Evolutionary conservation across 1,284 basidiomycete species (phyloP).

Genomic region (Rhodotorula sp.): DNA sequence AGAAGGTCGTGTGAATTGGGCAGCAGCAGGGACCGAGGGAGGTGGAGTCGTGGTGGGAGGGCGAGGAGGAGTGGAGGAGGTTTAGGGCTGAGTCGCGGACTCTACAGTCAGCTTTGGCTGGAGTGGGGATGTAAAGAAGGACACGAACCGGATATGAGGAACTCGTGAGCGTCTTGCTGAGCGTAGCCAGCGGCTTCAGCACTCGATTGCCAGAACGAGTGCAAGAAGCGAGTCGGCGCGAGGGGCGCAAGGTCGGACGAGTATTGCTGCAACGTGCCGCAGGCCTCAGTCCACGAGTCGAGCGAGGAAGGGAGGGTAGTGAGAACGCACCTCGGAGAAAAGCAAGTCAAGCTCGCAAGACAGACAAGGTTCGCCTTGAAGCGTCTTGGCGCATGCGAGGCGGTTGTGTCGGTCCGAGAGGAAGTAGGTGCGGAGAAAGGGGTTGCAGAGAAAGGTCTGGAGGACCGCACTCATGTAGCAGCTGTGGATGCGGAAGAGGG

Average conservation of each 20-base stretch:
- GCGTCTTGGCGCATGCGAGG: constrained; percentile 56
- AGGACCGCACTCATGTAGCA: constrained; percentile 93
- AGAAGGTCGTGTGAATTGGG: constrained; percentile 87
- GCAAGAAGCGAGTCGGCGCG: constrained; percentile 79
- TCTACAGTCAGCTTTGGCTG: constrained; percentile 71
- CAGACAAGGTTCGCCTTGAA: constrained; percentile 62
- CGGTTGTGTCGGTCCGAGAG: constrained; percentile 79
- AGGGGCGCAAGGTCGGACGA: constrained; percentile 66
- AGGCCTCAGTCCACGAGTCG: neutral
- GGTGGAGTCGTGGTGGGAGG: constrained; percentile 34
- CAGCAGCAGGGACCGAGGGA: constrained; percentile 66
- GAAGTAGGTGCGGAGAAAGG: constrained; percentile 84
- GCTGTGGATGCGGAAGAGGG: constrained; percentile 52
- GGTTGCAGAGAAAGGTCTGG: constrained; percentile 90
- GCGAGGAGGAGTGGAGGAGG: constrained; percentile 31
- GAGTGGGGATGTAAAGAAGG: constrained; percentile 58
- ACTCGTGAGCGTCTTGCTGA: constrained; percentile 90
- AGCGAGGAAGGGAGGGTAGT: neutral
- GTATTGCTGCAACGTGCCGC: constrained; percentile 74
- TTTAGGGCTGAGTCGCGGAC: constrained; percentile 60
- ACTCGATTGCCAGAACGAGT: constrained; percentile 81
- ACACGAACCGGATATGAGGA: constrained; percentile 44
- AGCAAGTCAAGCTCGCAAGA: constrained; percentile 94
- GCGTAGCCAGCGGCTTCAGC: constrained; percentile 82
- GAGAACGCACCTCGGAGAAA: constrained; percentile 67